Evolutionary conservation across 2,329 filamentous ascomycete genomes (phyloP).

Genomic region (Penicillium sp.): DNA sequence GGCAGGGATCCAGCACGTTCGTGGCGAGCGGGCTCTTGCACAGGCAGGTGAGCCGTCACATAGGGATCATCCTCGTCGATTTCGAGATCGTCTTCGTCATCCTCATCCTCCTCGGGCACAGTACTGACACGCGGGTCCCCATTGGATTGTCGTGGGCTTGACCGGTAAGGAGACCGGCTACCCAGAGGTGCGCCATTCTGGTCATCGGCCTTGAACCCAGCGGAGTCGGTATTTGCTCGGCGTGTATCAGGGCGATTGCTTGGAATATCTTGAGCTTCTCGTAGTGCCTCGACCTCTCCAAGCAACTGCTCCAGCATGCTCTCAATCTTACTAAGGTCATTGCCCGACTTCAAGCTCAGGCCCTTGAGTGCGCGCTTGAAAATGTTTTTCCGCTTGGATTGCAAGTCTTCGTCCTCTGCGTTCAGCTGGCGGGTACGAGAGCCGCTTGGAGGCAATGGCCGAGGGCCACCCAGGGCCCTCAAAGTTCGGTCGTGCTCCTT

Average conservation of each 20-base stretch:
- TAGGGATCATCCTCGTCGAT: conserved; percentile 49
- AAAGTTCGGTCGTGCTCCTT: conserved; percentile 83
- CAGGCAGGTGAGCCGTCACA: conserved; percentile 53
- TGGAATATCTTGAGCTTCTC: conserved; percentile 50
- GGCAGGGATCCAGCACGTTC: conserved; percentile 42
- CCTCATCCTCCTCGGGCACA: conserved; percentile 76
- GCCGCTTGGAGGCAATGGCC: conserved; percentile 67
- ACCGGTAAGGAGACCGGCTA: conserved; percentile 68
- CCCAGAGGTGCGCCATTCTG: conserved; percentile 70
- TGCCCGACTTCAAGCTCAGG: conserved; percentile 77
- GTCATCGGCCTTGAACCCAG: conserved; percentile 80
- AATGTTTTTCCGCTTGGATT: conserved; percentile 83
- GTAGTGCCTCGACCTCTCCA: conserved; percentile 81
- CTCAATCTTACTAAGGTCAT: conserved; percentile 82
- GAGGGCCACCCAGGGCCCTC: conserved; percentile 75
- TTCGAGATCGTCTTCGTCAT: conserved; percentile 63
- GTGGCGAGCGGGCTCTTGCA: conserved; percentile 48
- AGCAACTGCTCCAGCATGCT: conserved; percentile 89
- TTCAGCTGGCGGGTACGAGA: conserved; percentile 53
- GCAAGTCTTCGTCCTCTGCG: conserved; percentile 53
- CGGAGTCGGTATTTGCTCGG: conserved; percentile 57
- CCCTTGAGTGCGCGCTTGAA: conserved; percentile 91
- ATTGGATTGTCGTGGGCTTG: conserved; percentile 49
- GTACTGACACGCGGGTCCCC: conserved; percentile 82
- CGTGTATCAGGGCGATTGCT: conserved; percentile 23